Conservation (phyloP, 192 early-diverging fungal species). For the Pilaira anomala region DNA sequence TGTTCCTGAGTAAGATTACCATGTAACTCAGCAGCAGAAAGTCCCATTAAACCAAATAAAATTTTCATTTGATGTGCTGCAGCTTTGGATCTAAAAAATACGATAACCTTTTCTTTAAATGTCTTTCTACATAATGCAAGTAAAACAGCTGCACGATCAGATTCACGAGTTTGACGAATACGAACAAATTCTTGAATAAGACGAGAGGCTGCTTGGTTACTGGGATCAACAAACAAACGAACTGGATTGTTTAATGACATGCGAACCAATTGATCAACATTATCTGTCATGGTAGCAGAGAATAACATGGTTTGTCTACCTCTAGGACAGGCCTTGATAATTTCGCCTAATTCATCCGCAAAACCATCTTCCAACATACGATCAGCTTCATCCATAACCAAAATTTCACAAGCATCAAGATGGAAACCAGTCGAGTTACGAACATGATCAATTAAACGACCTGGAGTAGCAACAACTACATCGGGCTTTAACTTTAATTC, state of each 20-base stretch:
- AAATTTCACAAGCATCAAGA: conserved; percentile 87
- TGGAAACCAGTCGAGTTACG: conserved; percentile 88
- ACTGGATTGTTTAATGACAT: conserved; percentile 90
- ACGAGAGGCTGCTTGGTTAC: conserved; percentile 70
- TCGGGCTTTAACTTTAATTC: conserved; percentile 88
- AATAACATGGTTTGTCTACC: conserved; percentile 97
- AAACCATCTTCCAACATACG: conserved; percentile 98
- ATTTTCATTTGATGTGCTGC: conserved; percentile 99
- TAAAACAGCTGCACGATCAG: conserved; percentile 82
- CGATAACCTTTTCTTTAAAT: conserved; percentile 74
- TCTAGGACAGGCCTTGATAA: conserved; percentile 83
- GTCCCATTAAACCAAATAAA: conserved; percentile 84
- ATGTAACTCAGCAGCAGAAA: conserved; percentile 90
- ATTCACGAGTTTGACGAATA: conserved; percentile 81
- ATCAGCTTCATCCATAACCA: conserved; percentile 99
- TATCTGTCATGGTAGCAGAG: conserved; percentile 99
- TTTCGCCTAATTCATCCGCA: conserved; percentile 91
- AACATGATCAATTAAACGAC: conserved; percentile 96
- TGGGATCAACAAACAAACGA: conserved; percentile 82
- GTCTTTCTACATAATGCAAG: conserved; percentile 79
- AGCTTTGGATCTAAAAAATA: conserved; percentile 94
- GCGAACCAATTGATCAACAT: conserved; percentile 91
- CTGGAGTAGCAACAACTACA: conserved; percentile 95
- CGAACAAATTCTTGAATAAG: conserved; percentile 96
- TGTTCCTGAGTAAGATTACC: conserved; percentile 92